A percentile compares a stretch with the other conserved stretches of the same genome.
Evolutionary conservation across 306 rosid species (phyloP).

Genomic region (Quercus berberidifolia): DNA sequence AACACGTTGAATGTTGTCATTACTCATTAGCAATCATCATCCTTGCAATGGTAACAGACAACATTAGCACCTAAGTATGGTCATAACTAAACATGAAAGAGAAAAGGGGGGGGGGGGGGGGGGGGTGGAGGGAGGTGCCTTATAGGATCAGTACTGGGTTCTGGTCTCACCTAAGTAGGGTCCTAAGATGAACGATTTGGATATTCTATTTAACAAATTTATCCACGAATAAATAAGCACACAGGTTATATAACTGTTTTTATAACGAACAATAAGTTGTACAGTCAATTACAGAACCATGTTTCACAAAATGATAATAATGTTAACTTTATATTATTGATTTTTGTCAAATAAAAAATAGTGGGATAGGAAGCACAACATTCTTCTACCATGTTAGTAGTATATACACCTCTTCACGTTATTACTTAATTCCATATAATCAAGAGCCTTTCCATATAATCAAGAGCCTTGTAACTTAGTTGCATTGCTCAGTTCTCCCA

Average conservation of each 20-base stretch:
- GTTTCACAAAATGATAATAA: not conserved
- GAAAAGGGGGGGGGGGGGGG: too few species aligned
- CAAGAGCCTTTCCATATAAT: not conserved
- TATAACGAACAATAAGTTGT: not conserved
- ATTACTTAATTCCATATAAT: not conserved
- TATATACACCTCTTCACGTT: too few species aligned
- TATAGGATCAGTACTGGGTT: not conserved
- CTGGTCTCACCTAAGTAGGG: not conserved
- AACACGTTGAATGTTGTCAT: too few species aligned
- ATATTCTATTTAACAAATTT: not conserved
- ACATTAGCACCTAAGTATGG: not conserved
- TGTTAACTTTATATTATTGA: not conserved
- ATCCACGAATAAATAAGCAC: not conserved
- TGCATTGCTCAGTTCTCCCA: too few species aligned
- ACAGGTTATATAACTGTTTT: not conserved
- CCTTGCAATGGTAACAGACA: too few species aligned
- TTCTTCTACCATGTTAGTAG: not conserved
- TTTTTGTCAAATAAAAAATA: not conserved
- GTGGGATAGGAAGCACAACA: not conserved
- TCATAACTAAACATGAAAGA: not conserved
- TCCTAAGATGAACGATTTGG: not conserved
- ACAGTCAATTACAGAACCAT: not conserved
- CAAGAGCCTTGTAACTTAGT: too few species aligned
- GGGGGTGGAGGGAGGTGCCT: too few species aligned
- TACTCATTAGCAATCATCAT: too few species aligned